phyloP scores from a whole-genome alignment of 2,329 filamentous ascomycete genomes.

The Cladosporium sp. region DNA sequence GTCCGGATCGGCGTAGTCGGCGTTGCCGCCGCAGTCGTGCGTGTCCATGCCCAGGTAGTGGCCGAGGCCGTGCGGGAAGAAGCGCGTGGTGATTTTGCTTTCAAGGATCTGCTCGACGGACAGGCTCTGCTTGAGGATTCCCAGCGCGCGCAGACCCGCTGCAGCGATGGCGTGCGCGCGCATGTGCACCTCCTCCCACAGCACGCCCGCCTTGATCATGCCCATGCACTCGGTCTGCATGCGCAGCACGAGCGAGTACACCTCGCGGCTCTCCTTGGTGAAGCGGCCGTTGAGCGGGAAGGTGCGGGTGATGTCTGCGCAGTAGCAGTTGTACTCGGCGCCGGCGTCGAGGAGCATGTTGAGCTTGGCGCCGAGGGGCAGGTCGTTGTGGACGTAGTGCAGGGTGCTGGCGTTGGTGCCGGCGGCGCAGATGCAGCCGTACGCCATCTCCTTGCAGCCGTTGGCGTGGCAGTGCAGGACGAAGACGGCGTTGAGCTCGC shows the following conservation, averaged over 20 bases:
- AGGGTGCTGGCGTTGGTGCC: constrained; percentile 79
- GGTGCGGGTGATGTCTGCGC: constrained; percentile 71
- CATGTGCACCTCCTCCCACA: constrained; percentile 78
- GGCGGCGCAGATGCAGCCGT: constrained; percentile 78
- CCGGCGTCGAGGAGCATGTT: constrained; percentile 84
- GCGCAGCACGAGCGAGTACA: constrained; percentile 62
- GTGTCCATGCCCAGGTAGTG: constrained; percentile 52
- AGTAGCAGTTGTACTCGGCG: constrained; percentile 49
- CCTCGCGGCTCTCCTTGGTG: constrained; percentile 61
- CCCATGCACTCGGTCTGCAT: constrained; percentile 81
- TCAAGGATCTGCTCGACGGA: constrained; percentile 41
- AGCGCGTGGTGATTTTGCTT: constrained; percentile 43
- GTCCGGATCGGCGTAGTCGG: constrained; percentile 63
- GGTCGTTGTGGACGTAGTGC: constrained; percentile 80
- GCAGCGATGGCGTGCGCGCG: constrained; percentile 79
- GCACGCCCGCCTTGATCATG: constrained; percentile 66
- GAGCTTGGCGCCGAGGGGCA: constrained; percentile 65
- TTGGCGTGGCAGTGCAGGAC: constrained; percentile 69
- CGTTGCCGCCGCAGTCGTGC: constrained; percentile 47
- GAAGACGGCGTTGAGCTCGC: constrained; percentile 78
- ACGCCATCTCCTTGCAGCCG: constrained; percentile 78
- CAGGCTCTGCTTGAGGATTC: constrained; percentile 54
- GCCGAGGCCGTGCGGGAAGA: constrained; percentile 49
- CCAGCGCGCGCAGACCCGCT: constrained; percentile 69
- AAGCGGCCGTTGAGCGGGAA: constrained; percentile 75